A percentile compares a stretch with the other conserved stretches of the same genome.
Conservation (phyloP, 176 grass and related monocot species). For the Phyllostachys edulis region DNA sequence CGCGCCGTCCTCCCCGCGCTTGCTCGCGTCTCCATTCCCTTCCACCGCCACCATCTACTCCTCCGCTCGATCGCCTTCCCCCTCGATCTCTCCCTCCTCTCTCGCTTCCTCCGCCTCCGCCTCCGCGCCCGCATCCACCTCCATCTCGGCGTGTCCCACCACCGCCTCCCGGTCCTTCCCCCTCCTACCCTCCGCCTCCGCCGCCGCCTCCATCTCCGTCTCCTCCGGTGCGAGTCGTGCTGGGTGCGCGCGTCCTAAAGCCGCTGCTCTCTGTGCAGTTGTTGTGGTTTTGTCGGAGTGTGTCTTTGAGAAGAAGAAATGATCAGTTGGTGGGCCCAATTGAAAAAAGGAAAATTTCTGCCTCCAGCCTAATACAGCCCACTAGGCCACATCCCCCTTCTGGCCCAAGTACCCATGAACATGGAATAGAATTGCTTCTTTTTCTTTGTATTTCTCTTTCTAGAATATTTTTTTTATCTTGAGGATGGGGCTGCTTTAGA, state of each 20-base stretch:
- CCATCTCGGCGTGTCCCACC: not conserved
- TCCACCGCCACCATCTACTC: not conserved
- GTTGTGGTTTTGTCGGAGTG: not conserved
- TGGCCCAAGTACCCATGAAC: not conserved
- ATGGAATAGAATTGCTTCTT: not conserved
- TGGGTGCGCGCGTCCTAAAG: conserved; percentile 27
- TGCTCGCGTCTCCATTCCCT: not conserved
- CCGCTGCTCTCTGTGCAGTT: conserved; percentile 14
- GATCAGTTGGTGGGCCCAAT: not conserved
- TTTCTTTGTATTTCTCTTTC: not conserved
- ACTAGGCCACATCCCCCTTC: not conserved
- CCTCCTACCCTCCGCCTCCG: not conserved
- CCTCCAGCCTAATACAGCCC: not conserved
- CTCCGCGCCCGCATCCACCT: not conserved
- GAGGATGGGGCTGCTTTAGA: no score
- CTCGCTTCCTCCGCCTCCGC: not conserved
- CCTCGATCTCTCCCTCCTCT: conserved; percentile 18
- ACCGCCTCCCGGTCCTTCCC: not conserved
- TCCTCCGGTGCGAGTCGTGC: not conserved
- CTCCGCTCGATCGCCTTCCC: not conserved
- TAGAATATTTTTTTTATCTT: not conserved
- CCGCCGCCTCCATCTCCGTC: conserved; percentile 17
- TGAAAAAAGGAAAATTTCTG: not conserved
- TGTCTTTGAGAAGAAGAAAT: not conserved
- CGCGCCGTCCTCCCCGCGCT: not conserved